phyloP scores from a whole-genome alignment of 495 filamentous ascomycete genomes.

The Pseudotulostoma volvatum region DNA sequence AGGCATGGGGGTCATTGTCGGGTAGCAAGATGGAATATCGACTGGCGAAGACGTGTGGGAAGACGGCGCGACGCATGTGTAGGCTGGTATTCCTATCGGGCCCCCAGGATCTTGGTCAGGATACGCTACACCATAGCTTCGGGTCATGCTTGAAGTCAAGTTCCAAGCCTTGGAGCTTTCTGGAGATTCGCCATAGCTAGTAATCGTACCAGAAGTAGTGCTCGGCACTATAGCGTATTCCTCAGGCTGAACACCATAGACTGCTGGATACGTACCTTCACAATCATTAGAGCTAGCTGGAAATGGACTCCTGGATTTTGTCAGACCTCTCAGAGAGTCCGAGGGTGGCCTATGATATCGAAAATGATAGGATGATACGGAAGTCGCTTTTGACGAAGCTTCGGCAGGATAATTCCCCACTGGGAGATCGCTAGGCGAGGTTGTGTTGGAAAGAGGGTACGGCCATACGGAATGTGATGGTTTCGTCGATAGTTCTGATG shows the following conservation, averaged over 20 bases:
- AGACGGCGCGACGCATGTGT: constrained; percentile 14
- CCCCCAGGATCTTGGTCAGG: constrained; percentile 13
- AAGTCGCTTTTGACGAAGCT: too few species aligned
- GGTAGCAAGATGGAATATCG: constrained; percentile 10
- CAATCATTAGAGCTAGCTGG: too few species aligned
- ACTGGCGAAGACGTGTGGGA: constrained; percentile 10
- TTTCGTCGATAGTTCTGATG: constrained; percentile 12
- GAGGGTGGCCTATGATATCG: too few species aligned
- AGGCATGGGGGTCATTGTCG: constrained; percentile 11
- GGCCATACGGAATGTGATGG: constrained; percentile 12
- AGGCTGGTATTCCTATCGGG: constrained; percentile 13
- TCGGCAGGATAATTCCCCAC: neutral
- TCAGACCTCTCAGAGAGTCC: too few species aligned
- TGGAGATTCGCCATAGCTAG: constrained; percentile 14
- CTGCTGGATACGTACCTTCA: constrained; percentile 15
- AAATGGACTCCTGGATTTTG: too few species aligned
- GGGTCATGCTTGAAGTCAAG: too few species aligned
- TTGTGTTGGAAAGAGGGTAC: constrained; percentile 8
- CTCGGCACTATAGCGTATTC: constrained; percentile 16
- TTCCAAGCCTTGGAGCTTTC: constrained; percentile 4
- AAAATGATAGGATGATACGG: too few species aligned
- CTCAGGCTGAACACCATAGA: constrained; percentile 14
- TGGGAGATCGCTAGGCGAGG: neutral
- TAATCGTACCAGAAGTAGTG: constrained; percentile 9
- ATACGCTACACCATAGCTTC: constrained; percentile 19